Base-by-base conservation (phyloP, 306 rosid genomes). In the Cucurbita maxima region DNA sequence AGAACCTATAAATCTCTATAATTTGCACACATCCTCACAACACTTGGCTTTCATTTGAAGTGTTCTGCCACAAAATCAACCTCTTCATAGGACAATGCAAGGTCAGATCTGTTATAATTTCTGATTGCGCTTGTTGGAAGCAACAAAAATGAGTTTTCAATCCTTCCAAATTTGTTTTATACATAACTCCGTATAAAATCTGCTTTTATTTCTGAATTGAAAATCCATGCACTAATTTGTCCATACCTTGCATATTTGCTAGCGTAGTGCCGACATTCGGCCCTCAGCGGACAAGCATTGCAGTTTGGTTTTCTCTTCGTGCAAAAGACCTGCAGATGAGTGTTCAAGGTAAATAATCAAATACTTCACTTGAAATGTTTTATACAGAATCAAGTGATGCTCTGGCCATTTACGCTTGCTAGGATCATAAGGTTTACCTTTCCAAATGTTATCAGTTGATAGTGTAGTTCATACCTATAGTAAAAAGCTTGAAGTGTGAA, bases 361-460 rank as follows among this genome's bases (percentile, higher is more conserved):
- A 12, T 20, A 3, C 34, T 57, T 76, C 11, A 14, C n/a, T 45
- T n/a, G 10, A 8, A 52, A 51, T 18, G 47, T 58, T 44, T 22
- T 34, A 5, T 43, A 4, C 3, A 25, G 74, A 20, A 68, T 18
- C 43, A 71, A 8, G 12, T 20, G 53, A 44, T 67, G 1, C 19
- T 20, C 51, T 44, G 7, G 9, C 51, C 12, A 10, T n/a, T 9
- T 13, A 15, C 6, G 5, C 16, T 61, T 61, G 52, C 16, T 18
- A 20, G 40, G 51, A 64, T 3, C 51, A 40, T 63, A 22, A 11
- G 40, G 14, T 67, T 11, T 52, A 3, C 96, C 96, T 92, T 89
- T 79, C 96, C 96, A 80, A 85, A 89, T 2, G 96, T 89, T 75
- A 92, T 92, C 79, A 92, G 1, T 18, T 86, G 96, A 78, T 88